Percentiles rank a stretch among this genome's conserved stretches.
phyloP scores from a whole-genome alignment of 1,284 basidiomycete genomes.

The Papiliotrema fonsecae region DNA sequence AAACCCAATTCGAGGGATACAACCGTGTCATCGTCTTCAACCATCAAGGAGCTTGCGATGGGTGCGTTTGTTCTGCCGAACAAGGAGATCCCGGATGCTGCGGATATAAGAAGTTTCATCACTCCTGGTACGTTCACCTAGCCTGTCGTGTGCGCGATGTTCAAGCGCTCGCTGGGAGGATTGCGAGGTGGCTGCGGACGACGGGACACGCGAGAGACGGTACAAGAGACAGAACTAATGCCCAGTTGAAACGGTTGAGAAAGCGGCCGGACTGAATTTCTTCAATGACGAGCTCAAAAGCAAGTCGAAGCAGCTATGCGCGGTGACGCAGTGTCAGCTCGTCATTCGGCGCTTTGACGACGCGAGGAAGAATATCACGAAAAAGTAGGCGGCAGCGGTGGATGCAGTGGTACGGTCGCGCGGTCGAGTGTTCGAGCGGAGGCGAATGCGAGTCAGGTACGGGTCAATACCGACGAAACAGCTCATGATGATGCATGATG shows the following conservation, averaged over 20 bases:
- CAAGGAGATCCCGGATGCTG: constrained; percentile 75
- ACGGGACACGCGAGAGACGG: too few species aligned
- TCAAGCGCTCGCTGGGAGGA: not conserved
- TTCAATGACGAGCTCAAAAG: constrained; percentile 80
- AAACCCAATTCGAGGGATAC: constrained; percentile 41
- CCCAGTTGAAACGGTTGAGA: constrained; percentile 82
- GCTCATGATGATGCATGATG: too few species aligned
- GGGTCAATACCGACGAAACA: too few species aligned
- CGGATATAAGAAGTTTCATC: constrained; percentile 71
- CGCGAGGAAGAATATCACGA: constrained; percentile 57
- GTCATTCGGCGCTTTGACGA: constrained; percentile 83
- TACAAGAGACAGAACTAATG: constrained; percentile 1
- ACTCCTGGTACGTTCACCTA: constrained; percentile 72
- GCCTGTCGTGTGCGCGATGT: not conserved
- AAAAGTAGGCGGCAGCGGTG: not conserved
- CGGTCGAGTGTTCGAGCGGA: too few species aligned
- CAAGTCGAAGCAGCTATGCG: constrained; percentile 81
- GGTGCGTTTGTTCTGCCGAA: constrained; percentile 96
- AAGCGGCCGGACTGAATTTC: constrained; percentile 79
- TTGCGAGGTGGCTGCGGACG: too few species aligned
- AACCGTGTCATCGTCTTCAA: constrained; percentile 24
- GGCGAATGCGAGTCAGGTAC: too few species aligned
- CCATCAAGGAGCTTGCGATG: constrained; percentile 66
- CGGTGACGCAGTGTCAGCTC: constrained; percentile 76
- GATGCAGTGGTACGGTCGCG: too few species aligned